Evolutionary conservation across 352 stramenopile species (phyloP), one percentile per base, ranked within the genome.

Genomic region (Pythium guiyangense): DNA sequence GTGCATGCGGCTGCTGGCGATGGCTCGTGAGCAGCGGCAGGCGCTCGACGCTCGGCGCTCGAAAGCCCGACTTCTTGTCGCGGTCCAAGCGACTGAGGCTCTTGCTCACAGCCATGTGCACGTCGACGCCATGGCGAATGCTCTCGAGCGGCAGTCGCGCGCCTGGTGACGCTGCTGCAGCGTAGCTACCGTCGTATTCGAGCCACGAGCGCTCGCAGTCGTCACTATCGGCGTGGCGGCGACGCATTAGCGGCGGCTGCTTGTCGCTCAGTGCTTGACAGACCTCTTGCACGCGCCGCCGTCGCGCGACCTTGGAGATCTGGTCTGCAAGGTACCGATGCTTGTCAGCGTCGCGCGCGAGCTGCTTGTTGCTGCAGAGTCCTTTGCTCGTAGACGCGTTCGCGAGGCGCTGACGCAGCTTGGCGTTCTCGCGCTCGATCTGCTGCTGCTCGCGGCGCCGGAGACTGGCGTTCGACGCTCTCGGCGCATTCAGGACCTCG

Each of bases 311-410:
- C 54, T 89, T 87, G 15, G 74, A 83, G 34, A 89, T 69, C 54
- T 89, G 74, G 10, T 79, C 72, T 11, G 63, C 63, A 14, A 84
- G 73, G 34, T 87, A 86, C 1, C 67, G 49, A 44, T 80, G 66
- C 29, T 63, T 67, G 29, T 74, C 70, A 1, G 70, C 77, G 11
- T 89, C 74, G 2, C 37, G 53, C 22, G 70, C 70, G 29, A 89
- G 66, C 40, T 86, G 63, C 37, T 85, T 80, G 53, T 74, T 66
- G 57, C 53, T 73, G 57, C 64, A 59, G 8, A 67, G 58, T 15
- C 70, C 63, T 31, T 80, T 87, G 39, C 39, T 44, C 14, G 14
- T 44, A 5, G 39, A 44, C 26, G 71, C 61, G 9, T 67, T 54
- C 10, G 70, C 18, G 11, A 89, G 49, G 11, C 79, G 66, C 17